Evolutionary conservation across 805 yeast genomes (phyloP).

Genomic region (Diddensiella transvaalensis): DNA sequence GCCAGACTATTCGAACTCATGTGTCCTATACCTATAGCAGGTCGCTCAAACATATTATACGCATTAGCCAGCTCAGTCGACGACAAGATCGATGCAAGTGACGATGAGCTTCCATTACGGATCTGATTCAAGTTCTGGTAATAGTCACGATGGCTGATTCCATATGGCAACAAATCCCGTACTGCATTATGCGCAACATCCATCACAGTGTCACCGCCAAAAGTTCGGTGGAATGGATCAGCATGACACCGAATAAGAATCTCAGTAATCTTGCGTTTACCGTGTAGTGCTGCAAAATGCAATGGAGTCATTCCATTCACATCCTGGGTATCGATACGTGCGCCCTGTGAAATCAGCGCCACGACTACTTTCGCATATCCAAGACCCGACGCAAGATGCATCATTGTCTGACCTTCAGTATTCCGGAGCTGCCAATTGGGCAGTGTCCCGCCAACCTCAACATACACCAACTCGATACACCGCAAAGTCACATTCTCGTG

Average conservation of each 20-base stretch:
- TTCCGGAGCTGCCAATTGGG: conserved; percentile 51
- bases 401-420: conserved; percentile 78
- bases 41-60: conserved; percentile 23
- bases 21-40: not conserved
- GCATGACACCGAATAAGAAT: conserved; percentile 64
- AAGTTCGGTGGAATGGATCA: conserved; percentile 48
- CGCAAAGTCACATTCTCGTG: conserved; percentile 43
- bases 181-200: conserved; percentile 29
- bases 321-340: conserved; percentile 63
- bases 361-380: conserved; percentile 63
- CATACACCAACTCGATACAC: conserved; percentile 29
- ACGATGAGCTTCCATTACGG: conserved; percentile 13
- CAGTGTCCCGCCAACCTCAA: conserved; percentile 52
- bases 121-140: conserved; percentile 9
- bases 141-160: conserved; percentile 28
- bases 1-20: not conserved
- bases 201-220: conserved; percentile 42
- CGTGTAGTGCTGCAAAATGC: conserved; percentile 79
- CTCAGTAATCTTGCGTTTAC: conserved; percentile 63
- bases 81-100: conserved; percentile 27
- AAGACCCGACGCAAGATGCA: conserved; percentile 80
- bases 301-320: conserved; percentile 82
- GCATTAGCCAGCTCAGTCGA: conserved; percentile 34
- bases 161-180: conserved; percentile 17
- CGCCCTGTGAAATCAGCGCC: conserved; percentile 62